phyloP scores from a whole-genome alignment of 208 protist genomes.

The Trypanosoma avium region DNA sequence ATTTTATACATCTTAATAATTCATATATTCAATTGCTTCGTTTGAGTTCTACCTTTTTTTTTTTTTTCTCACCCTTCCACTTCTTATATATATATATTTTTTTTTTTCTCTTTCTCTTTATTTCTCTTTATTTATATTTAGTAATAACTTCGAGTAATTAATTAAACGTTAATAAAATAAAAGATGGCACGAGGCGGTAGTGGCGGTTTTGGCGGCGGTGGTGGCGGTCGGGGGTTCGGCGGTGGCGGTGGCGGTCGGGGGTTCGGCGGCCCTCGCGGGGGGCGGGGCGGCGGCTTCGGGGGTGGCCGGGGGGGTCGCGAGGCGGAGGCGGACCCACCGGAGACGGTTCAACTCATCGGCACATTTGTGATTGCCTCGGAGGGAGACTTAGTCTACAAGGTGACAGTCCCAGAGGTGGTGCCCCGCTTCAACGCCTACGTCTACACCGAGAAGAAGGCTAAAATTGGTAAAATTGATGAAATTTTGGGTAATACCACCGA shows the following conservation, averaged over 20 bases:
- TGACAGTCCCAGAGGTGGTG: constrained; percentile 49
- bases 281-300: constrained; percentile 41
- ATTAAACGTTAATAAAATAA: no score
- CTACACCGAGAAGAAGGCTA: constrained; percentile 90
- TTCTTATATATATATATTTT: not conserved
- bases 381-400: constrained; percentile 89
- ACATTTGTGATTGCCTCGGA: constrained; percentile 88
- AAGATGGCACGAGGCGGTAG: constrained; percentile 37
- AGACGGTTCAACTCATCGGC: constrained; percentile 75
- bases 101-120: not conserved
- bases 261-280: constrained; percentile 34
- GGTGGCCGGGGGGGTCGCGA: constrained; percentile 72
- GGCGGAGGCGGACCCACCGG: constrained; percentile 83
- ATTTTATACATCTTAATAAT: not conserved
- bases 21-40: constrained; percentile 4
- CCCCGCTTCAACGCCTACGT: constrained; percentile 93
- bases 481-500: constrained; percentile 87
- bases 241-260: constrained; percentile 33
- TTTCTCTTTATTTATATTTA: not conserved
- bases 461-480: constrained; percentile 93
- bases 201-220: constrained; percentile 18
- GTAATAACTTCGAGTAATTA: no score
- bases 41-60: constrained; percentile 1
- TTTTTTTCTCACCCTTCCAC: not conserved
- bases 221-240: constrained; percentile 26